Conservation (phyloP, 257 asterid species). For the Solanum rostratum region DNA sequence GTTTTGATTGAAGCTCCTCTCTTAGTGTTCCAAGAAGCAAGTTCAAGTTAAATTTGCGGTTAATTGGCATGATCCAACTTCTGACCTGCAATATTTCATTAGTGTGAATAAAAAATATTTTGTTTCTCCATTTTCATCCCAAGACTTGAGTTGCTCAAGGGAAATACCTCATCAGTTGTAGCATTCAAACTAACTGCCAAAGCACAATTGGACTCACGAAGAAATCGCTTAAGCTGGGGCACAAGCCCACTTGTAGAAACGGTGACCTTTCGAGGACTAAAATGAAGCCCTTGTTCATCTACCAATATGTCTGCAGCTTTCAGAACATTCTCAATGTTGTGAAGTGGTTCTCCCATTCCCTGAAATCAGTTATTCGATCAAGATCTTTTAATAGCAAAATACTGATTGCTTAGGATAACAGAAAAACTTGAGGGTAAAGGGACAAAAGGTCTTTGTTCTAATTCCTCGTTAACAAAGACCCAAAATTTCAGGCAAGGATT, state of each 20-base stretch:
- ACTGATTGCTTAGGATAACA: neutral
- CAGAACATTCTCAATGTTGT: slow-evolving; percentile 77
- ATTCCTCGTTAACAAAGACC: neutral
- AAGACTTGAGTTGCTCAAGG: neutral
- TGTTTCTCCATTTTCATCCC: neutral
- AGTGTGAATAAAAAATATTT: neutral
- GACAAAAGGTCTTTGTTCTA: neutral
- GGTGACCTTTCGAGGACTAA: slow-evolving; percentile 95
- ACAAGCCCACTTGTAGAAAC: slow-evolving; percentile 95
- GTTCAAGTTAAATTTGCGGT: slow-evolving; percentile 80
- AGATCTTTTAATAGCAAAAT: neutral
- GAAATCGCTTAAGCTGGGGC: slow-evolving; percentile 77
- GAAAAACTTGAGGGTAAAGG: neutral
- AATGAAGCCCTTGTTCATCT: slow-evolving; percentile 91
- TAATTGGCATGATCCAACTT: slow-evolving; percentile 97
- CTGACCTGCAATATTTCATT: slow-evolving; percentile 49
- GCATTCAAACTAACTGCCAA: slow-evolving; percentile 98
- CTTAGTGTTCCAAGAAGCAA: slow-evolving; percentile 83
- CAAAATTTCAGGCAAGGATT: neutral
- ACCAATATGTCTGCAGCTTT: slow-evolving; percentile 89
- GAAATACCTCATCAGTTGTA: slow-evolving; percentile 82
- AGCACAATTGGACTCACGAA: slow-evolving; percentile 76
- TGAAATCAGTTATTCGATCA: slow-evolving; percentile 3
- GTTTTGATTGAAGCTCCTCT: slow-evolving; percentile 59
- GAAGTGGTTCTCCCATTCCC: slow-evolving; percentile 99